These are phyloP conservation scores for Penicillium nucicola DNA, from an alignment of 495 filamentous ascomycete species.

Conservation along the genomic window DNA sequence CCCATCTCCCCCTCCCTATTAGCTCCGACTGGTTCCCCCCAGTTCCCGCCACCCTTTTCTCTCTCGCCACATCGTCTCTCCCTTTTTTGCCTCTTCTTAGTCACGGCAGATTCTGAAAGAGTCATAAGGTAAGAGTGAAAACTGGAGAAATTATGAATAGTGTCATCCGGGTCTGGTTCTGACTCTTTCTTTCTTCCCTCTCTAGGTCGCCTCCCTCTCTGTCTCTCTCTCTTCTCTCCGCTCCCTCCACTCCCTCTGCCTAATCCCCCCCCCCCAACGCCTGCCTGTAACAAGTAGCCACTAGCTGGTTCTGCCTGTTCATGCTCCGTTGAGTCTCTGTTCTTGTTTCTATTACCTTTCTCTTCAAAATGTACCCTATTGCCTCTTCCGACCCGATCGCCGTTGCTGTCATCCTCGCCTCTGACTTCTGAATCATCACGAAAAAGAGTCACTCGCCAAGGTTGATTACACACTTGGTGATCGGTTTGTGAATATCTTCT, in stretches of 20 bases:
- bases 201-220: not conserved
- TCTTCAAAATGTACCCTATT: constrained; percentile 32
- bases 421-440: constrained; percentile 18
- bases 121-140: constrained; percentile 18
- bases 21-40: too few species aligned
- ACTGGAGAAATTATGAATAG: too few species aligned
- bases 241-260: constrained; percentile 6
- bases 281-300: constrained; percentile 19
- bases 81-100: constrained; percentile 9
- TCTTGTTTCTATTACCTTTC: not conserved
- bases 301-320: constrained; percentile 18
- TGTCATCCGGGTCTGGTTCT: too few species aligned
- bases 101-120: constrained; percentile 9
- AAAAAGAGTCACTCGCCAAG: constrained; percentile 17
- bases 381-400: constrained; percentile 25
- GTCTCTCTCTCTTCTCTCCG: not conserved
- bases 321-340: constrained; percentile 23
- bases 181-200: not conserved
- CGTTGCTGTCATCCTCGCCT: constrained; percentile 20
- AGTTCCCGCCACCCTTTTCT: constrained; percentile 26
- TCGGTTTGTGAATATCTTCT: constrained; percentile 17
- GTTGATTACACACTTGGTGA: constrained; percentile 27
- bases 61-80: constrained; percentile 22
- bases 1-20: too few species aligned
- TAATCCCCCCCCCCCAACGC: constrained; percentile 16